Conservation (phyloP, 1,139 yeast genomes). For the Suhomyces bokatorum region DNA sequence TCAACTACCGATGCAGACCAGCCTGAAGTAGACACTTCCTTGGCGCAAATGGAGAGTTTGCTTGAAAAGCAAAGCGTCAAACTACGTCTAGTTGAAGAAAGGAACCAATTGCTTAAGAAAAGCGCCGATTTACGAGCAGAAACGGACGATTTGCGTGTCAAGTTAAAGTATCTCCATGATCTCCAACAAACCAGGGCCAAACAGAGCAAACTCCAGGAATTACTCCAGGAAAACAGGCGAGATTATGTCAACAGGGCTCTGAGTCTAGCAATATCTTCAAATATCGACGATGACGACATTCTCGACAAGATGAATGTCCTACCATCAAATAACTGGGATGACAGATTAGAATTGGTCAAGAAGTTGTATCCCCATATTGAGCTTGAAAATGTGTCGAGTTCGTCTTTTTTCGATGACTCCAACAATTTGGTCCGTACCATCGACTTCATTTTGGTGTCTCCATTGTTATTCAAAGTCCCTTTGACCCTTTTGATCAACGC, state of each 20-base stretch:
- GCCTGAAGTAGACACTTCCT: not conserved
- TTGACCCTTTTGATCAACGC: slow-evolving; percentile 22
- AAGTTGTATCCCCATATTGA: slow-evolving; percentile 31
- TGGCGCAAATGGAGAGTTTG: slow-evolving; percentile 7
- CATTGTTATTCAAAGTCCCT: slow-evolving; percentile 26
- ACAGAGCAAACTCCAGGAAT: slow-evolving; percentile 20
- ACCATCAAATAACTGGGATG: slow-evolving; percentile 40
- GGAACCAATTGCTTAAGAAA: slow-evolving; percentile 24
- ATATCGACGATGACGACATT: slow-evolving; percentile 24
- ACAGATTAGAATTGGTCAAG: slow-evolving; percentile 28
- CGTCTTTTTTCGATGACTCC: slow-evolving; percentile 14
- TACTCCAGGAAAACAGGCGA: slow-evolving; percentile 25
- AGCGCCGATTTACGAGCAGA: slow-evolving; percentile 21
- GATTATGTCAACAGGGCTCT: slow-evolving; percentile 9
- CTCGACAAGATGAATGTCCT: slow-evolving; percentile 31
- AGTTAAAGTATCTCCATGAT: slow-evolving; percentile 21
- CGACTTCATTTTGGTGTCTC: slow-evolving; percentile 23
- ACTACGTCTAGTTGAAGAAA: slow-evolving; percentile 20
- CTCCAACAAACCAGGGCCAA: slow-evolving; percentile 17
- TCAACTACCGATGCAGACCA: not conserved
- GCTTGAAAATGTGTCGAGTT: slow-evolving; percentile 20
- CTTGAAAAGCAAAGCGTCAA: slow-evolving; percentile 23
- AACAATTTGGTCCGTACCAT: slow-evolving; percentile 21
- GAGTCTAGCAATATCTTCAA: slow-evolving; percentile 1
- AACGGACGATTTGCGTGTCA: slow-evolving; percentile 24